Evolutionary conservation across 2,329 filamentous ascomycete genomes (phyloP), one percentile per base, ranked within the genome.

Genomic region (Ophiosphaerella korrae): DNA sequence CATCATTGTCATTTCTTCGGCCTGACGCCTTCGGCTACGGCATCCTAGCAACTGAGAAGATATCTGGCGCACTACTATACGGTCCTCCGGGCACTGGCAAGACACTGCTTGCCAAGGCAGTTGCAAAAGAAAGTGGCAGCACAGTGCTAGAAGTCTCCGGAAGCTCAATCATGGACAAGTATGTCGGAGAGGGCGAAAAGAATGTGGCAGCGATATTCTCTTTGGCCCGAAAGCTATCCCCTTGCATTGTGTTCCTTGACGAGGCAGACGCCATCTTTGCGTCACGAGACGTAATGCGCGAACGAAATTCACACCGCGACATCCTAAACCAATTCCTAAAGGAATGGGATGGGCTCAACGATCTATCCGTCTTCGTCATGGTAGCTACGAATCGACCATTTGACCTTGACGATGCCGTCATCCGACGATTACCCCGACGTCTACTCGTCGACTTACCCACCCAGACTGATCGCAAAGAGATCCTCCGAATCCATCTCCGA

Each of bases 21-120:
- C 94, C 94, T 0, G 92, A 97, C 55, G 93, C 92, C n/a, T 99
- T 97, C 75, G 87, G 87, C 9, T 99, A 99, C 62, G 94, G 94
- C 74, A 90, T 99, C 3, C 82, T 99, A 11, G 89, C 92, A 2
- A 90, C 87, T 0, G 92, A 97, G 68, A 89, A 91, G 63, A 95
- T 99, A 42, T 90, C 92, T 0, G 94, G 94, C 12, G 86, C 94
- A 41, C 83, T 96, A 1, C 79, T 96, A 0, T 96, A 96, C 64
- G 92, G 92, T 0, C 92, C 92, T 7, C 92, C 92, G 0, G 82
- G 82, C 16, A 84, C 82, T 0, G 92, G 92, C 24, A 92, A 84
- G 57, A 84, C 82, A 3, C 73, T 84, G 3, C 76, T 86, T 18
- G 84, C 84, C 38, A 87, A 87, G 70, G 84, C 84, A 2, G 84